Conservation (phyloP, 1,284 basidiomycete genomes). For the Malassezia dermatis region DNA sequence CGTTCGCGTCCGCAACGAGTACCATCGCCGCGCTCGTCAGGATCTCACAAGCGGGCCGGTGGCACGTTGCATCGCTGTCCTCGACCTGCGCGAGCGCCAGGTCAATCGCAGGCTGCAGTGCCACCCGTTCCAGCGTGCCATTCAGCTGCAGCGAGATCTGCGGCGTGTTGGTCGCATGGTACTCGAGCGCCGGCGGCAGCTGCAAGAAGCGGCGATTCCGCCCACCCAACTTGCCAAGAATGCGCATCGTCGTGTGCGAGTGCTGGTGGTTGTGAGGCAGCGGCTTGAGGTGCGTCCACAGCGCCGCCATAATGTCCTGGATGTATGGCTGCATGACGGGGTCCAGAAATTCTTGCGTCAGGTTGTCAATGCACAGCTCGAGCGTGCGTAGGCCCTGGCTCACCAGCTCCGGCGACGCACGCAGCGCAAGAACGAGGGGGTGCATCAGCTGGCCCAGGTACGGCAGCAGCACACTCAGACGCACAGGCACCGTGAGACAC, state of each 20-base stretch:
- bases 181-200: conserved; percentile 67
- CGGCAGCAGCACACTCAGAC: conserved; percentile 87
- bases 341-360: conserved; percentile 95
- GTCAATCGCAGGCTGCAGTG: conserved; percentile 62
- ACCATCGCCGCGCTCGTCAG: conserved; percentile 58
- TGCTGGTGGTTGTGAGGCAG: conserved; percentile 81
- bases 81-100: conserved; percentile 62
- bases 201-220: conserved; percentile 73
- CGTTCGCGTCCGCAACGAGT: conserved; percentile 17
- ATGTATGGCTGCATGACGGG: conserved; percentile 72
- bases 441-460: conserved; percentile 95
- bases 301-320: conserved; percentile 82
- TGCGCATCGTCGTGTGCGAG: conserved; percentile 88
- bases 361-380: conserved; percentile 98
- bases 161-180: conserved; percentile 43
- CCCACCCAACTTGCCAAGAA: conserved; percentile 92
- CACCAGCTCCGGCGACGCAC: conserved; percentile 70
- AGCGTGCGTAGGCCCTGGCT: conserved; percentile 91
- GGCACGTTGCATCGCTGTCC: conserved; percentile 58
- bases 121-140: conserved; percentile 54
- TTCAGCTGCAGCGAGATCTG: conserved; percentile 26
- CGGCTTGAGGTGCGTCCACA: conserved; percentile 60
- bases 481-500: conserved; percentile 89
- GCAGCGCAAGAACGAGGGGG: conserved; percentile 81
- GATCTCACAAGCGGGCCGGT: conserved; percentile 65